A percentile compares a stretch with the other conserved stretches of the same genome.
Conservation (phyloP, 345 rosid species). For the Zanthoxylum bungeanum region DNA sequence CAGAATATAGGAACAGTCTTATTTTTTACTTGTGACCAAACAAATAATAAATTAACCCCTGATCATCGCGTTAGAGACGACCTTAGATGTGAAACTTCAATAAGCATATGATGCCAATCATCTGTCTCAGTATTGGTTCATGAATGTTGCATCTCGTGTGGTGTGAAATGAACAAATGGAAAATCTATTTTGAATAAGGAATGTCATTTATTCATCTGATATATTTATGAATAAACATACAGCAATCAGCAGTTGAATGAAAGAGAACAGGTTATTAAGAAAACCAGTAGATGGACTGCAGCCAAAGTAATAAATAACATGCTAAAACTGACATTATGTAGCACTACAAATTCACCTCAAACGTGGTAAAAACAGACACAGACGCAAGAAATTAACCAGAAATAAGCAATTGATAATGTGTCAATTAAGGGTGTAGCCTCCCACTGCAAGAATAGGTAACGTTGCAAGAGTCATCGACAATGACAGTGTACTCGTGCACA, state of each 20-base stretch:
- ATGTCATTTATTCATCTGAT: neutral
- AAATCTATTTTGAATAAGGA: neutral
- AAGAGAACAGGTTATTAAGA: neutral
- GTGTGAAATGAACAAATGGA: neutral
- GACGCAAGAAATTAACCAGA: neutral
- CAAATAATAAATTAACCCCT: no score
- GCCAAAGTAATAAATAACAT: neutral
- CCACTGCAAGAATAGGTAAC: slow-evolving; percentile 55
- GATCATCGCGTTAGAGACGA: no score
- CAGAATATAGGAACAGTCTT: no score
- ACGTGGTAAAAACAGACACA: neutral
- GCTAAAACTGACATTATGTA: neutral
- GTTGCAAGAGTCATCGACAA: slow-evolving; percentile 49
- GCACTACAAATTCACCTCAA: neutral
- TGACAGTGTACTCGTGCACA: slow-evolving; percentile 49
- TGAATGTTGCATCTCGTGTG: neutral
- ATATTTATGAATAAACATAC: neutral
- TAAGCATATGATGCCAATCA: neutral
- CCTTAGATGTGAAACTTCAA: neutral
- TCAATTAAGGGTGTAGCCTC: slow-evolving; percentile 33
- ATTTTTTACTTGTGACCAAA: no score
- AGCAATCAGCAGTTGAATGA: neutral
- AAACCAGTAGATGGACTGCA: neutral
- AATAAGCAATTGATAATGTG: neutral
- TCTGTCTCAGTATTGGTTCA: neutral